Percentiles rank a stretch among this genome's conserved stretches.
Evolutionary conservation across 768 basidiomycete species (phyloP).

Genomic region (Boletus speciosus): DNA sequence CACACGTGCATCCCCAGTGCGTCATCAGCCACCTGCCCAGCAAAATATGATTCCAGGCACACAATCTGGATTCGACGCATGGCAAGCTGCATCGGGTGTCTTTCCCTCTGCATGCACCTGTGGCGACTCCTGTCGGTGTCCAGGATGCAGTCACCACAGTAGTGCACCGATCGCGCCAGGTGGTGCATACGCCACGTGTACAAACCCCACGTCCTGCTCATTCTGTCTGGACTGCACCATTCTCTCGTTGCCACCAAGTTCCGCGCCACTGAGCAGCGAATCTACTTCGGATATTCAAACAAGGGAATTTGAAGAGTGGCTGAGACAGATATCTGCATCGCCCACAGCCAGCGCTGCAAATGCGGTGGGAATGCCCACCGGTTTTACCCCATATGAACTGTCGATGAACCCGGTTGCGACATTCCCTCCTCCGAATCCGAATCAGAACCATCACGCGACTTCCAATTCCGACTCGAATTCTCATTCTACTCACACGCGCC

Average conservation of each 20-base stretch:
- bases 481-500: conserved; percentile 3
- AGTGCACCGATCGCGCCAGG: conserved; percentile 36
- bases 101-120: conserved; percentile 58
- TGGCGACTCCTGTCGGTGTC: conserved; percentile 60
- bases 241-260: conserved; percentile 43
- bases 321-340: conserved; percentile 43
- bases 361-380: conserved; percentile 18
- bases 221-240: conserved; percentile 66
- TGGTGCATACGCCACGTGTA: conserved; percentile 37
- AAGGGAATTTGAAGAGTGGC: conserved; percentile 60
- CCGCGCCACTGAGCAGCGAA: conserved; percentile 40
- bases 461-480: background rate
- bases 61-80: conserved; percentile 22
- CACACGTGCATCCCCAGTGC: conserved; percentile 19
- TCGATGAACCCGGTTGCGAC: conserved; percentile 19
- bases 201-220: conserved; percentile 36
- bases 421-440: conserved; percentile 12
- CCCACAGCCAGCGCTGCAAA: conserved; percentile 11
- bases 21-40: conserved; percentile 21
- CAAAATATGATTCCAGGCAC: conserved; percentile 29
- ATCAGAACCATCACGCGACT: background rate
- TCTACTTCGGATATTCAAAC: conserved; percentile 43
- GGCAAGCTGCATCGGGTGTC: conserved; percentile 21
- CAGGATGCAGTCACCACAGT: conserved; percentile 60
- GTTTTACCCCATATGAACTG: conserved; percentile 31